Evolutionary conservation across 495 filamentous ascomycete genomes (phyloP).

Genomic region (Penicillium ucsense): DNA sequence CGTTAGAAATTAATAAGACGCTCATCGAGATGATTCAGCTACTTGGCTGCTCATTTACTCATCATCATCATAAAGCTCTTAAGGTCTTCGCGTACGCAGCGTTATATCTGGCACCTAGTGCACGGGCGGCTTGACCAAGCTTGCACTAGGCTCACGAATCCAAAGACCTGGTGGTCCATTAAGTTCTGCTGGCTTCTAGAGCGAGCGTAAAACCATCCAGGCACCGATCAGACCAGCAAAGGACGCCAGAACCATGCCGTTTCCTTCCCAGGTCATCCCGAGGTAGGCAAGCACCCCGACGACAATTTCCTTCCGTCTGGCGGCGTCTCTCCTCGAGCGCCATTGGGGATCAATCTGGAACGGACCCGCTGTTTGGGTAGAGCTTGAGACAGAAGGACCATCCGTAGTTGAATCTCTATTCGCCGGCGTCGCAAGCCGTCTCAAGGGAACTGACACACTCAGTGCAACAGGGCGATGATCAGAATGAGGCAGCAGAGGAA

Average conservation of each 20-base stretch:
- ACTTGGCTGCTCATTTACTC: no score
- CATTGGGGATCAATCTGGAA: slow-evolving; percentile 47
- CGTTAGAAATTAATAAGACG: no score
- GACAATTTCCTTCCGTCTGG: slow-evolving; percentile 46
- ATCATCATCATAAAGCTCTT: no score
- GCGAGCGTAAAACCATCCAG: slow-evolving; percentile 35
- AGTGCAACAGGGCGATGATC: slow-evolving; percentile 82
- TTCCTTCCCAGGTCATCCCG: slow-evolving; percentile 52
- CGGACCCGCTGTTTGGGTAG: slow-evolving; percentile 30
- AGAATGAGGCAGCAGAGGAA: slow-evolving; percentile 65
- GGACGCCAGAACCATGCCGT: slow-evolving; percentile 36
- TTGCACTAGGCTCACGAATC: no score
- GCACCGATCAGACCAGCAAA: slow-evolving; percentile 33
- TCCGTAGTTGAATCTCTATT: slow-evolving; percentile 6
- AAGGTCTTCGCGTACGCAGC: no score
- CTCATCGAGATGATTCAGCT: no score
- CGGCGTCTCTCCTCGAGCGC: slow-evolving; percentile 36
- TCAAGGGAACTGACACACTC: slow-evolving; percentile 47
- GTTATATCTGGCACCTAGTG: no score
- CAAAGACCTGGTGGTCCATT: not conserved
- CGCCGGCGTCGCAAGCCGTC: slow-evolving; percentile 11
- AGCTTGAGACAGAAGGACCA: not conserved
- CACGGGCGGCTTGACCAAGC: no score
- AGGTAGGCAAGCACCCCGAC: slow-evolving; percentile 49
- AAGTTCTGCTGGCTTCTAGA: slow-evolving; percentile 11